Evolutionary conservation across 2,329 filamentous ascomycete genomes (phyloP).

Genomic region (Diplodia sapinea): DNA sequence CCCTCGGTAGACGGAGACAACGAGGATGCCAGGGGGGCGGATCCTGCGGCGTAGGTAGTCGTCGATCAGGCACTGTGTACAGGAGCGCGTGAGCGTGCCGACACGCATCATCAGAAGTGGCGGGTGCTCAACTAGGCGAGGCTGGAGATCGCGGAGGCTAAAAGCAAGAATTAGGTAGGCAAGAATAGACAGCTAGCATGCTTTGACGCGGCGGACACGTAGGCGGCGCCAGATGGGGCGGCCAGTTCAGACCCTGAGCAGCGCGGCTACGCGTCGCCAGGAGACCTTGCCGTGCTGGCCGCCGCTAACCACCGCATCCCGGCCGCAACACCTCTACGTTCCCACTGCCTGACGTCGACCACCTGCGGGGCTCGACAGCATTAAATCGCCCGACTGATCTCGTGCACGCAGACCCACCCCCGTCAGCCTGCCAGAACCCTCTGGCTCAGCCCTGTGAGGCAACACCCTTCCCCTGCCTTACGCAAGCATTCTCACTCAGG

Average conservation of each 20-base stretch:
- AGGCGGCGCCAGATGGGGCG: constrained; percentile 2
- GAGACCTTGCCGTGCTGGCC: constrained; percentile 19
- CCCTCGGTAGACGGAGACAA: neutral
- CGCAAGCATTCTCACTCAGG: constrained; percentile 21
- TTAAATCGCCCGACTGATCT: constrained; percentile 14
- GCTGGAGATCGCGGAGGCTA: constrained; percentile 12
- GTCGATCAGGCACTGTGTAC: constrained; percentile 20
- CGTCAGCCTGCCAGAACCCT: neutral
- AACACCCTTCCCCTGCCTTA: constrained; percentile 5
- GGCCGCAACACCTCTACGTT: constrained; percentile 10
- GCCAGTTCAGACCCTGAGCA: constrained; percentile 17
- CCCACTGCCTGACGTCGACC: constrained; percentile 28
- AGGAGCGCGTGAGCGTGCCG: neutral
- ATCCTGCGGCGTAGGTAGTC: constrained; percentile 25
- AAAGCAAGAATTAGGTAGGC: constrained; percentile 4
- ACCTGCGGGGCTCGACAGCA: constrained; percentile 20
- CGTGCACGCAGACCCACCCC: constrained; percentile 2
- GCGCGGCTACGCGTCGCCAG: constrained; percentile 19
- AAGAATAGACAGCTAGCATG: constrained; percentile 2
- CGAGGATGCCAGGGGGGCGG: constrained; percentile 10
- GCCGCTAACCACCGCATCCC: constrained; percentile 18
- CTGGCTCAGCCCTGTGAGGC: constrained; percentile 25
- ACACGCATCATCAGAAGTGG: neutral
- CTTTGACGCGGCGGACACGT: constrained; percentile 12
- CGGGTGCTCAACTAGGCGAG: neutral